Conservation (phyloP, 169 alveolate species). For the Babesia divergens region DNA sequence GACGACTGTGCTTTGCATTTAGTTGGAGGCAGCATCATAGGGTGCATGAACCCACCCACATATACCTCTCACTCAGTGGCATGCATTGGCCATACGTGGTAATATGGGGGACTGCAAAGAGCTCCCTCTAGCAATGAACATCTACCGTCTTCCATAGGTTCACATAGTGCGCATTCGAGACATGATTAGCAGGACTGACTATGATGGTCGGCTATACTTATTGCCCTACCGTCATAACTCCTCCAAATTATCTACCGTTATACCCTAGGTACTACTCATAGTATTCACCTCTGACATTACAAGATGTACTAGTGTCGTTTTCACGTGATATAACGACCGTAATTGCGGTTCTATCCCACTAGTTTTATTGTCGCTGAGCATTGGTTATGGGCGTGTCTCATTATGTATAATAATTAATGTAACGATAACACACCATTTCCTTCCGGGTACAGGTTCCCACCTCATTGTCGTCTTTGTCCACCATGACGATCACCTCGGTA, state of each 20-base stretch:
- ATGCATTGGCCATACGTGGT: slow-evolving; percentile 60
- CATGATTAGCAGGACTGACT: slow-evolving; percentile 36
- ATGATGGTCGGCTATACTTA: neutral
- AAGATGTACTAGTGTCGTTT: slow-evolving; percentile 54
- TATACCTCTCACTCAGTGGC: too few species aligned
- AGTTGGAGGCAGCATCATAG: too few species aligned
- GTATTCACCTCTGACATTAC: slow-evolving; percentile 59
- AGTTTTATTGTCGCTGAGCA: slow-evolving; percentile 51
- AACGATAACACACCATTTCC: slow-evolving; percentile 33
- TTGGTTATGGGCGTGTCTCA: neutral
- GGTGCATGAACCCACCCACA: too few species aligned
- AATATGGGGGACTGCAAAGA: slow-evolving; percentile 50
- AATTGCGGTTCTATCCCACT: slow-evolving; percentile 71
- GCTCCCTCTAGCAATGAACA: neutral
- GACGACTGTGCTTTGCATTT: too few species aligned
- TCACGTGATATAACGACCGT: slow-evolving; percentile 48
- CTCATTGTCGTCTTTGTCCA: slow-evolving; percentile 45
- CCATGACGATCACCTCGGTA: slow-evolving; percentile 40
- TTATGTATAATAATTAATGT: neutral
- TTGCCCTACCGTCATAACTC: slow-evolving; percentile 60
- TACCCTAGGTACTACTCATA: slow-evolving; percentile 69
- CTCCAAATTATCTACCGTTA: slow-evolving; percentile 68
- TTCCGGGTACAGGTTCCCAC: slow-evolving; percentile 30
- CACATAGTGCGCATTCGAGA: slow-evolving; percentile 63
- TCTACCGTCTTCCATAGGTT: slow-evolving; percentile 67